Conservation (phyloP, 805 yeast genomes). For the Candida palmyrensis region DNA sequence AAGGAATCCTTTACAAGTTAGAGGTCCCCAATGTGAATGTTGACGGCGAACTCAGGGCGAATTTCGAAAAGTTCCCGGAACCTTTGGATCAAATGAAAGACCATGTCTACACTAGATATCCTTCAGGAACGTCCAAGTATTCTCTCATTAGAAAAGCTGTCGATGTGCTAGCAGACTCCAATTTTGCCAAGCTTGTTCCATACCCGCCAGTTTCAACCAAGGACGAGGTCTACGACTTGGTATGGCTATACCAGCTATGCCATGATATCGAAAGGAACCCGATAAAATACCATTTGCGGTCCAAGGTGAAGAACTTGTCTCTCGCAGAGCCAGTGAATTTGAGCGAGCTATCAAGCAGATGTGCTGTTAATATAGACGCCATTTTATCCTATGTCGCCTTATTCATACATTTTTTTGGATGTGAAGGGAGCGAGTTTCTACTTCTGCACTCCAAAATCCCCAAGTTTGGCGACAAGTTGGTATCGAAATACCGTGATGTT, state of each 20-base stretch:
- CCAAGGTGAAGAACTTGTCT: conserved; percentile 27
- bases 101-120: conserved; percentile 41
- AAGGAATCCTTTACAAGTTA: conserved; percentile 40
- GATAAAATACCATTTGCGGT: conserved; percentile 42
- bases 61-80: conserved; percentile 38
- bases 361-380: conserved; percentile 13
- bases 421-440: conserved; percentile 27
- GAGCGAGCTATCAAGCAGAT: conserved; percentile 22
- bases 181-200: conserved; percentile 35
- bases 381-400: conserved; percentile 25
- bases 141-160: conserved; percentile 37
- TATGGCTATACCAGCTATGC: conserved; percentile 37
- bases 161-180: conserved; percentile 26
- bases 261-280: conserved; percentile 44
- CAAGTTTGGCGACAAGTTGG: conserved; percentile 20
- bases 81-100: conserved; percentile 35
- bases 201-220: conserved; percentile 18
- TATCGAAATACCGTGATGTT: conserved; percentile 14
- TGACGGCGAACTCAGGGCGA: conserved; percentile 19
- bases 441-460: conserved; percentile 36
- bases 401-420: conserved; percentile 22
- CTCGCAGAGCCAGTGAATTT: conserved; percentile 28
- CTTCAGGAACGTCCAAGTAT: conserved; percentile 49
- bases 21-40: conserved; percentile 34
- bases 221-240: conserved; percentile 15